Base-by-base conservation (phyloP, 805 yeast genomes). In the Lipomyces sp. region DNA sequence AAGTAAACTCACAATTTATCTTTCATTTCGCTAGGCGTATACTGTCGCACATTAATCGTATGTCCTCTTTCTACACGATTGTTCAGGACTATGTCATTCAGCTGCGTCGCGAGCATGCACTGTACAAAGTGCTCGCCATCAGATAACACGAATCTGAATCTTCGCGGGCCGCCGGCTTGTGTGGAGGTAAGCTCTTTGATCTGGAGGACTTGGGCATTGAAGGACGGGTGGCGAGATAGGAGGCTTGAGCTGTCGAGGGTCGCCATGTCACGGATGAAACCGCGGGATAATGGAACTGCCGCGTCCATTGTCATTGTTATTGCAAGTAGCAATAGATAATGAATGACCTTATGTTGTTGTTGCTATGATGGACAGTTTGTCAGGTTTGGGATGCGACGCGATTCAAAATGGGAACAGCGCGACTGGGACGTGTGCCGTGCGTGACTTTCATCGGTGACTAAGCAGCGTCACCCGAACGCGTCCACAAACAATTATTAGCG, bases 91-190 rank as follows among this genome's bases (percentile, higher is more conserved):
- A 53, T 35, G 13, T 69, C 68, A 30, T 59, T 63, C 33, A 57
- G 54, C 15, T 62, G 57, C 34, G 54, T 35, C 32, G 64, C 57
- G 15, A 69, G 53, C 68, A 72, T 65, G 39, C 61, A 63, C 56
- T 71, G 68, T 29, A 66, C 60, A 37, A 54, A 71, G 37, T 68
- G 48, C 24, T 59, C 66, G 15, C 72, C 68, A 48, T 72, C 74
- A 7, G 73, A 69, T 30, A 71, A 29, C 5, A 71, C 71, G 30
- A 64, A 37, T 18, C 74, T 67, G 32, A 65, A 45, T 6, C 74
- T 67, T 13, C 56, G 57, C 4, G 72, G 72, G 32, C 60, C 65
- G 13, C 69, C 72, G 35, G 63, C 55, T 30, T 33, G 62, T 30
- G 61, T 34, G 24, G 62, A 60, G 33, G 37, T 32, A 35, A 67